Conservation (phyloP, 805 yeast genomes). For the Nakazawaea ambrosiae region DNA sequence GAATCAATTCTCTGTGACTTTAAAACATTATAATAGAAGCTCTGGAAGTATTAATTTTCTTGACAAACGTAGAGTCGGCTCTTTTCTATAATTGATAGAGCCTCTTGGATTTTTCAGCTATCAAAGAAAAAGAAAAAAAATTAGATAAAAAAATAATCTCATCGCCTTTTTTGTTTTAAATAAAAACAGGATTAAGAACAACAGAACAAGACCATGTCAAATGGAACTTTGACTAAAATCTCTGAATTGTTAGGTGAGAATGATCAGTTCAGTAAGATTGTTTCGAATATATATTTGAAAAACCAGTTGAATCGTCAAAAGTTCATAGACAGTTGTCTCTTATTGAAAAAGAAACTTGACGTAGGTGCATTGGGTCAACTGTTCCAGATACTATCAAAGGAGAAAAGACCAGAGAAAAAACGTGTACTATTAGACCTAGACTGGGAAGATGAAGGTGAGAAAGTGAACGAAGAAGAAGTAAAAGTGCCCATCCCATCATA, state of each 20-base stretch:
- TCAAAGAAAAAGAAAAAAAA: neutral
- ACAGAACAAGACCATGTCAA: neutral
- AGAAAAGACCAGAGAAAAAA: conserved; percentile 5
- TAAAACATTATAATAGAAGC: neutral
- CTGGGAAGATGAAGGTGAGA: conserved; percentile 2
- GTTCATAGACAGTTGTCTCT: conserved; percentile 1
- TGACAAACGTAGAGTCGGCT: too few relatives aligned
- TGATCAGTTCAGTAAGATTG: conserved; percentile 3
- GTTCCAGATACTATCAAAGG: conserved; percentile 1
- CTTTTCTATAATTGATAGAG: neutral
- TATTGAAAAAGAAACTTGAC: conserved; percentile 6
- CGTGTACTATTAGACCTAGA: conserved; percentile 2
- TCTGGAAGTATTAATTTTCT: too few relatives aligned
- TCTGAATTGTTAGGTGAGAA: conserved; percentile 3
- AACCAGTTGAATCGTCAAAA: neutral
- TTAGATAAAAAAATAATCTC: neutral
- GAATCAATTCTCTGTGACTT: too few relatives aligned
- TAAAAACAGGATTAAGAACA: too few relatives aligned
- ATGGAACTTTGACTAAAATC: neutral
- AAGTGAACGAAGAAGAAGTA: too few relatives aligned
- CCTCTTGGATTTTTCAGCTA: too few relatives aligned
- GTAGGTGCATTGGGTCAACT: neutral
- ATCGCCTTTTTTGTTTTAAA: neutral
- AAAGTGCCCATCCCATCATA: too few relatives aligned
- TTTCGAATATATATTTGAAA: conserved; percentile 3